Conservation (phyloP, 2,329 filamentous ascomycete genomes). For the Didymella keratinophila region DNA sequence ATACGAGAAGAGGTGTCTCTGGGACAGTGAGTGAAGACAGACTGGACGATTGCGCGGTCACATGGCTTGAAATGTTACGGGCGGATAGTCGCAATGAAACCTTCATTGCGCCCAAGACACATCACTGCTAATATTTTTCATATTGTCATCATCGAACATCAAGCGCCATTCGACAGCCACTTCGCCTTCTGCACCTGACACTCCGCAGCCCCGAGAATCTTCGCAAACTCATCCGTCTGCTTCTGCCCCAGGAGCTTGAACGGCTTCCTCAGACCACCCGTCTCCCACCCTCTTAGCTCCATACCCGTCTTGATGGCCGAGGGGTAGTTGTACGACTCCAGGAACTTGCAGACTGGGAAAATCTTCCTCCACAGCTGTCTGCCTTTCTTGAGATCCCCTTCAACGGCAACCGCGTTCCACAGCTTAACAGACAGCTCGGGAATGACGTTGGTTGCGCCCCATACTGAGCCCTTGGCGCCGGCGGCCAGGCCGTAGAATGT, state of each 20-base stretch:
- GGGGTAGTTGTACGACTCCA: constrained; percentile 59
- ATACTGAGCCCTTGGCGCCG: constrained; percentile 60
- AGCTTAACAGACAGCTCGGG: constrained; percentile 59
- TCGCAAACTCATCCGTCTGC: constrained; percentile 14
- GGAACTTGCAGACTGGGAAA: constrained; percentile 60
- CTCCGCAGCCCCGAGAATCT: constrained; percentile 9
- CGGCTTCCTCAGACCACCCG: constrained; percentile 60
- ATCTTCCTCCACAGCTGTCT: constrained; percentile 60
- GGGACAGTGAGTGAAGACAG: no score
- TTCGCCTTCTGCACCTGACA: constrained; percentile 8
- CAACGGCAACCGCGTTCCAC: constrained; percentile 57
- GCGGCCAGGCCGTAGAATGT: constrained; percentile 62
- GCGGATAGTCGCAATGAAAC: no score
- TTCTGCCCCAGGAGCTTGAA: constrained; percentile 50
- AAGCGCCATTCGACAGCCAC: constrained; percentile 14
- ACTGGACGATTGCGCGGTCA: no score
- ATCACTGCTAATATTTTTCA: neutral
- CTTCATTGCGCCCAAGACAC: no score
- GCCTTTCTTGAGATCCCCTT: constrained; percentile 54
- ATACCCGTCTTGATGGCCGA: constrained; percentile 60
- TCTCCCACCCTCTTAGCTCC: constrained; percentile 56
- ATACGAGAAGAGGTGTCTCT: no score
- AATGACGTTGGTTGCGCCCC: constrained; percentile 61
- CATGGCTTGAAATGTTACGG: no score
- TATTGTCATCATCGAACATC: neutral